Conservation (phyloP, 139 green algal genomes). For the Spirogloea muscicola region DNA sequence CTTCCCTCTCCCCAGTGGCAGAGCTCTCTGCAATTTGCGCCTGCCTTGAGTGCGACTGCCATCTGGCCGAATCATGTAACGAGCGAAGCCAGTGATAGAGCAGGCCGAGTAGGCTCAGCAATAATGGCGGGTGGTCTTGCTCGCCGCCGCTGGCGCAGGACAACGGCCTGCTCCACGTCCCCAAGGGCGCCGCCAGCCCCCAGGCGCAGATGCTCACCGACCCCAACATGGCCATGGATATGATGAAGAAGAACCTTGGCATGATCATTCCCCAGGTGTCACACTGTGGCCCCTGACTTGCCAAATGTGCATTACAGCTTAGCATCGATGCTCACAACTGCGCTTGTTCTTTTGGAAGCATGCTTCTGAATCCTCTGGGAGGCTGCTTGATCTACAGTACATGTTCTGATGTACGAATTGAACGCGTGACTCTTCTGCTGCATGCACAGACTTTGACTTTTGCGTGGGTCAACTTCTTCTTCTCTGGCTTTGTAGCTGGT, state of each 20-base stretch:
- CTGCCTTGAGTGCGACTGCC: no score
- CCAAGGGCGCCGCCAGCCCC: slow-evolving; percentile 13
- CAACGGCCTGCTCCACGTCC: slow-evolving; percentile 48
- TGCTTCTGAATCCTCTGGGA: not conserved
- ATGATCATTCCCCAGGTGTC: slow-evolving; percentile 55
- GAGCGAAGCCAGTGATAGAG: no score
- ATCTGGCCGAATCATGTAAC: no score
- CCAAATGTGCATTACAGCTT: no score
- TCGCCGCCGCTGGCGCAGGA: slow-evolving; percentile 50
- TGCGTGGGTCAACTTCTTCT: slow-evolving; percentile 62
- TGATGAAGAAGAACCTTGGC: slow-evolving; percentile 60
- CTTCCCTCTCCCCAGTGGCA: no score
- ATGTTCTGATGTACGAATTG: no score
- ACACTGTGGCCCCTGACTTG: no score
- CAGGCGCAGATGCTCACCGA: slow-evolving; percentile 47
- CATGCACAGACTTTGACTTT: slow-evolving; percentile 49
- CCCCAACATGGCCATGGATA: slow-evolving; percentile 48
- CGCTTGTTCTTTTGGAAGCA: not conserved
- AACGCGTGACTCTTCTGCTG: not conserved
- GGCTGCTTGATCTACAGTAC: no score
- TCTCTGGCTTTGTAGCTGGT: slow-evolving; percentile 56
- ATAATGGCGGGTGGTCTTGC: no score
- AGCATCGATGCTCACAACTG: no score
- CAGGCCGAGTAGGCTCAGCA: no score
- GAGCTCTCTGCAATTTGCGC: no score